phyloP scores from a whole-genome alignment of 495 filamentous ascomycete species.

The Daldinia concentrica region DNA sequence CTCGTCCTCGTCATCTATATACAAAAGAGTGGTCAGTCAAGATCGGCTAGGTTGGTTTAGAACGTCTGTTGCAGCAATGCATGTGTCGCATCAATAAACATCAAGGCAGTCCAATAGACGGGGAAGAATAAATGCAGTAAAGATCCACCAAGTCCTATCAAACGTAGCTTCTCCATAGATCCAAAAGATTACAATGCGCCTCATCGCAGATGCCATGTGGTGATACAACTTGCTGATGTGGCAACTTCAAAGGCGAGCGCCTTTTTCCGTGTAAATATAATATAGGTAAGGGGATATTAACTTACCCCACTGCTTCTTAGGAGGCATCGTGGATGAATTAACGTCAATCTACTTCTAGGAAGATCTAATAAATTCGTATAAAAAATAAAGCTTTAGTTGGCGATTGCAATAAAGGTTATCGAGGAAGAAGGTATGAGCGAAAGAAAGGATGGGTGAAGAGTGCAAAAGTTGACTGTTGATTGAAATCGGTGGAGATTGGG shows the following conservation, averaged over 20 bases:
- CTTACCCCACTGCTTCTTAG: constrained; percentile 51
- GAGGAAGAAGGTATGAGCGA: not conserved
- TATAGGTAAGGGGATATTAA: constrained; percentile 24
- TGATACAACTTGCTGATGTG: constrained; percentile 26
- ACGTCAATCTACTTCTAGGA: constrained; percentile 2
- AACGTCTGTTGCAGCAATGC: constrained; percentile 7
- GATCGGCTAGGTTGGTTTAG: not conserved
- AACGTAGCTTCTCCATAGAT: not conserved
- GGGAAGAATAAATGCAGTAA: constrained; percentile 19
- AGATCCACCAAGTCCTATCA: not conserved
- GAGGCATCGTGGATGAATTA: constrained; percentile 43
- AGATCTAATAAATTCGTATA: not conserved
- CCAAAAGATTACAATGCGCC: constrained; percentile 16
- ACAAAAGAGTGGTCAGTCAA: constrained; percentile 51
- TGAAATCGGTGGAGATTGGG: constrained; percentile 32
- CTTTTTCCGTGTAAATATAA: constrained; percentile 11
- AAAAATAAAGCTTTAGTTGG: constrained; percentile 1
- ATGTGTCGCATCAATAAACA: constrained; percentile 36
- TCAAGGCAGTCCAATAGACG: constrained; percentile 23
- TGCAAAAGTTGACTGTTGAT: constrained; percentile 5
- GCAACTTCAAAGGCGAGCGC: constrained; percentile 25
- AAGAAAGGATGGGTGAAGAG: constrained; percentile 1
- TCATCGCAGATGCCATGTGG: constrained; percentile 12
- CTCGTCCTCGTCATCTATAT: constrained; percentile 72
- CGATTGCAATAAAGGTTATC: constrained; percentile 12